Base-by-base conservation (phyloP, 1,139 yeast species). In the Yarrowia galli region DNA sequence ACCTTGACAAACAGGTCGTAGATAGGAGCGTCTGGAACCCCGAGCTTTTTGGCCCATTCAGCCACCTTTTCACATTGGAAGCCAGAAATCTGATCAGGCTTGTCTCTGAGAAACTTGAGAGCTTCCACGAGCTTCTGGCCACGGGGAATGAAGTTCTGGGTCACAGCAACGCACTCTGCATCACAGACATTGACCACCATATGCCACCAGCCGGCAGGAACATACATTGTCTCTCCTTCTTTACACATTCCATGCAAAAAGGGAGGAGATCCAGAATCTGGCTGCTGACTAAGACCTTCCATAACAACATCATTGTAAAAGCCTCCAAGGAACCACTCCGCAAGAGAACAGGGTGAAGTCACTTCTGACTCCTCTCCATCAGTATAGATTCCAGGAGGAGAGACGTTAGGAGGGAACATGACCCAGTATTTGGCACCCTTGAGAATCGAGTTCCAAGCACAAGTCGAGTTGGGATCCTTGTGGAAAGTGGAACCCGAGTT, bases 131-230 rank as follows among this genome's bases (percentile, higher is more conserved):
- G 72, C 23, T 85, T 81, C 35, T 90, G 79, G 67, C 86, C 85
- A 49, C 75, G 75, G 0, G 97, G 96, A 7, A 91, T 95, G 77
- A 92, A 92, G 75, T 92, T 92, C 72, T 91, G 96, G 0, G 98
- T 92, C 73, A 92, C 79, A 43, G 80, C 80, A 0, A 97, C 93
- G 51, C 89, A 88, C 20, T 89, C 83, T 73, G 89, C 93, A 70
- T 89, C 92, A 9, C 56, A 46, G 32, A 92, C 75, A 74, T 92
- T 92, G 28, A 92, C 90, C 32, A 92, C 98, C 51, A 87, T 81
- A 79, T 92, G 98, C 98, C 98, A 92, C 98, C 98, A 92, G 0
- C 97, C 96, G 23, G 93, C 84, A 2, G 98, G 98, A 6, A 92
- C 98, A 75, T 89, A 87, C 84, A 92, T 85, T 71, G 92, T 88